phyloP scores from a whole-genome alignment of 805 yeast species.

The Kodamaea lidongshanica region DNA sequence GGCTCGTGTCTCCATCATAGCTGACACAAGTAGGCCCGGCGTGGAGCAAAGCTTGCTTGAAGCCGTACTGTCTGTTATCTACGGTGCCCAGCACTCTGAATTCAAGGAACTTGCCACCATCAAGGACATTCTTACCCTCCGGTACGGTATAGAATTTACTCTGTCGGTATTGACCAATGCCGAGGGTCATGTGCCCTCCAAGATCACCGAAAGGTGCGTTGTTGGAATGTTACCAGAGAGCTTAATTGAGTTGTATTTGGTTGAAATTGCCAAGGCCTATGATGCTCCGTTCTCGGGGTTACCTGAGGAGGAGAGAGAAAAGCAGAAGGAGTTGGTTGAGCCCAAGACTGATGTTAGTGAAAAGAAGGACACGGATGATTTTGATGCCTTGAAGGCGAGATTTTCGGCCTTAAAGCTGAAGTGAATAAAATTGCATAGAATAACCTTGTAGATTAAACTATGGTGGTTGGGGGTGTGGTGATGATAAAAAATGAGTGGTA shows the following conservation, averaged over 20 bases:
- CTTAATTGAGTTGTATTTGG: constrained; percentile 62
- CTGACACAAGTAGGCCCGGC: constrained; percentile 32
- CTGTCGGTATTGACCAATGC: constrained; percentile 47
- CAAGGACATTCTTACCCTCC: constrained; percentile 54
- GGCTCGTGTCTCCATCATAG: constrained; percentile 64
- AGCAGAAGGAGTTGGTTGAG: constrained; percentile 6
- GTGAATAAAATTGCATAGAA: too few species aligned
- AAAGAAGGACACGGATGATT: constrained; percentile 38
- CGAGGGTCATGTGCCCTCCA: constrained; percentile 55
- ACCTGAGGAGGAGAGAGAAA: constrained; percentile 15
- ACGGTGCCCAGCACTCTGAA: constrained; percentile 66
- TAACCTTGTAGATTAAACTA: too few species aligned
- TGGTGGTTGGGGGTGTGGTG: too few species aligned
- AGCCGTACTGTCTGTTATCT: constrained; percentile 66
- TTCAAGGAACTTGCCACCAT: constrained; percentile 61
- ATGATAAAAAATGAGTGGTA: too few species aligned
- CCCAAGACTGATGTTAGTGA: constrained; percentile 19
- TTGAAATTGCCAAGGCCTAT: constrained; percentile 78
- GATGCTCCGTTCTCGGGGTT: constrained; percentile 65
- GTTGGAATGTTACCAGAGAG: constrained; percentile 61
- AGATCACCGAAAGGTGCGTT: constrained; percentile 55
- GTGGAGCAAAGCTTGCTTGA: constrained; percentile 64
- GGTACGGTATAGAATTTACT: constrained; percentile 66
- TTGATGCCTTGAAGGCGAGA: constrained; percentile 62
- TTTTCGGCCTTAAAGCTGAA: constrained; percentile 64